Conservation (phyloP, 768 basidiomycete species). For the Lentinula detonsa region DNA sequence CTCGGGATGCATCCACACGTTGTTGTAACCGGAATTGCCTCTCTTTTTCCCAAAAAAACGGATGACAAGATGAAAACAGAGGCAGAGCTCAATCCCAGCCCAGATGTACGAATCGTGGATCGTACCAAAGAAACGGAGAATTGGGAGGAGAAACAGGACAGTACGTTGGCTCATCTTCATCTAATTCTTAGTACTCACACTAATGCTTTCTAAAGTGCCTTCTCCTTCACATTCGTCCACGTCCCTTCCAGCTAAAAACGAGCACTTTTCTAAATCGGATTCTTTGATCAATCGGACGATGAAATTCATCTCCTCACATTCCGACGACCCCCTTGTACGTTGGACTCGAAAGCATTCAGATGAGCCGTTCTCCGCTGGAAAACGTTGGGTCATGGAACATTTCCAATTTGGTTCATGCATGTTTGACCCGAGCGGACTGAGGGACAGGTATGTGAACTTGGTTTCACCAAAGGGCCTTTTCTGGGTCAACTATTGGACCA, state of each 20-base stretch:
- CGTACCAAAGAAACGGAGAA: conserved; percentile 36
- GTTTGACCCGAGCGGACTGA: conserved; percentile 49
- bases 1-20: conserved; percentile 62
- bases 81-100: conserved; percentile 37
- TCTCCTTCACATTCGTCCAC: conserved; percentile 9
- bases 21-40: conserved; percentile 49
- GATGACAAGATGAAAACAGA: conserved; percentile 17
- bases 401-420: conserved; percentile 55
- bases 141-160: conserved; percentile 34
- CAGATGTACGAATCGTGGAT: conserved; percentile 38
- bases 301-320: conserved; percentile 30
- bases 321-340: conserved; percentile 37
- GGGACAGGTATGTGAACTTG: conserved; percentile 40
- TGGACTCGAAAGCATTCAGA: conserved; percentile 51
- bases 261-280: conserved; percentile 9
- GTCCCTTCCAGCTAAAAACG: conserved; percentile 10
- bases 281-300: conserved; percentile 30
- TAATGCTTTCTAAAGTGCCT: neutral
- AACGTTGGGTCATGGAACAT: conserved; percentile 46
- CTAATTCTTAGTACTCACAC: neutral
- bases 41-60: conserved; percentile 34
- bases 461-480: conserved; percentile 41
- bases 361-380: conserved; percentile 41
- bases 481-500: conserved; percentile 62
- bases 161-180: conserved; percentile 1